phyloP scores from a whole-genome alignment of 169 alveolate genomes.

The Eimeria acervulina region DNA sequence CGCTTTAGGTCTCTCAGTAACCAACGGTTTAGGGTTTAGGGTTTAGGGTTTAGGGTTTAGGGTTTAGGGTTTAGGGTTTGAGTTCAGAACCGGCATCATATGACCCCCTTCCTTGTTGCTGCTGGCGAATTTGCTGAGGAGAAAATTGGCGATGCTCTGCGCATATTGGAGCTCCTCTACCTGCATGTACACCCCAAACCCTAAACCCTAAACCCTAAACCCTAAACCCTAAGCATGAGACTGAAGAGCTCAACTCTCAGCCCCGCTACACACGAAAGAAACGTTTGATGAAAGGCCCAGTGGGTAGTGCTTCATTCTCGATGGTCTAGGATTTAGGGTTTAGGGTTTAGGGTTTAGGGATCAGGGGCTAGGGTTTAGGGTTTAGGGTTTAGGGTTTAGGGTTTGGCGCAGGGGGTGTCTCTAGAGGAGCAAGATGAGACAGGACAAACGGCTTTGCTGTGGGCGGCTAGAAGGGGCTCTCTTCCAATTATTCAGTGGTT shows the following conservation, averaged over 20 bases:
- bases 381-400: too few relatives aligned
- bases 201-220: constrained; percentile 47
- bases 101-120: constrained; percentile 60
- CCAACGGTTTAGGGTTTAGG: too few relatives aligned
- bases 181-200: constrained; percentile 14
- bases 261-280: too few relatives aligned
- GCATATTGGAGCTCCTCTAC: constrained; percentile 37
- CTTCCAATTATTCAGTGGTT: constrained; percentile 93
- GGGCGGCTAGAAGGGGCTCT: constrained; percentile 93
- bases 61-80: constrained; percentile 47
- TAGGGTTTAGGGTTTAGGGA: not conserved
- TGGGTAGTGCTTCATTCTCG: too few relatives aligned
- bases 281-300: too few relatives aligned
- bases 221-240: constrained; percentile 17
- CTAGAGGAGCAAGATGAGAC: constrained; percentile 89
- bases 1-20: not conserved
- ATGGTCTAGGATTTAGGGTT: not conserved
- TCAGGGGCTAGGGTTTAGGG: too few relatives aligned
- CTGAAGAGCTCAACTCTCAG: not conserved
- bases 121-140: constrained; percentile 27
- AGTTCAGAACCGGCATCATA: constrained; percentile 20
- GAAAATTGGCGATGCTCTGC: not conserved
- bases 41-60: constrained; percentile 46
- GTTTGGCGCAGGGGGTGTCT: constrained; percentile 65
- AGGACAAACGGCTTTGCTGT: constrained; percentile 94